phyloP scores from a whole-genome alignment of 495 filamentous ascomycete genomes.

The Tuber indicum region DNA sequence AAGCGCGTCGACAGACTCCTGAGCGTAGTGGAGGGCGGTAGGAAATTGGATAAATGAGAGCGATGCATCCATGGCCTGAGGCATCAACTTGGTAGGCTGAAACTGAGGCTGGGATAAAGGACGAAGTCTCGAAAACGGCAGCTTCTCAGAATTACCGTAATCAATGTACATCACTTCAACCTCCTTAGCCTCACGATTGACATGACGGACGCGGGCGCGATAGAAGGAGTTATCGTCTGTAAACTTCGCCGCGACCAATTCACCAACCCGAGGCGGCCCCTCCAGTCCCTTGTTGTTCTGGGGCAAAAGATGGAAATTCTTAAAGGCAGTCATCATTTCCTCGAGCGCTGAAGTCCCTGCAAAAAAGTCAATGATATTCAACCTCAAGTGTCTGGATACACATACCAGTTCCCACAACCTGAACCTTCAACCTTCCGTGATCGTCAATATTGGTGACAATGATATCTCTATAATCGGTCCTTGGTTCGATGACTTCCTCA shows the following conservation, averaged over 20 bases:
- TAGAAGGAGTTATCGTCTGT: slow-evolving; percentile 87
- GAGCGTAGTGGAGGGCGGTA: slow-evolving; percentile 64
- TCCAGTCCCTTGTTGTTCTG: slow-evolving; percentile 64
- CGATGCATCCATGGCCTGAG: slow-evolving; percentile 79
- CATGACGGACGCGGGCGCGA: slow-evolving; percentile 79
- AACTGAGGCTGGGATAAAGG: slow-evolving; percentile 73
- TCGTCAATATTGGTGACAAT: slow-evolving; percentile 81
- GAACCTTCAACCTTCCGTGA: slow-evolving; percentile 71
- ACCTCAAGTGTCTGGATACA: neutral
- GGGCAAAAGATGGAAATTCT: slow-evolving; percentile 70
- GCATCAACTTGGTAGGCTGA: slow-evolving; percentile 65
- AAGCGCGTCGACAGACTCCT: slow-evolving; percentile 67
- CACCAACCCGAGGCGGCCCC: slow-evolving; percentile 79
- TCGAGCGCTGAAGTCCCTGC: slow-evolving; percentile 69
- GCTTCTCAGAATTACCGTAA: slow-evolving; percentile 86
- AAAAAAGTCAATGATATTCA: slow-evolving; percentile 4
- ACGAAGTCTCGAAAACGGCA: slow-evolving; percentile 75
- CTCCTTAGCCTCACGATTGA: slow-evolving; percentile 80
- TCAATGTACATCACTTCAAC: slow-evolving; percentile 92
- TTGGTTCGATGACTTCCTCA: slow-evolving; percentile 49
- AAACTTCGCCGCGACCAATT: slow-evolving; percentile 84
- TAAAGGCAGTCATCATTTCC: slow-evolving; percentile 80
- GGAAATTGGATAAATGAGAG: slow-evolving; percentile 90
- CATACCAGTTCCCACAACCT: slow-evolving; percentile 62
- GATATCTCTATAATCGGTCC: slow-evolving; percentile 85